Conservation (phyloP, 176 grass and related monocot species). For the Bolboschoenus planiculmis region DNA sequence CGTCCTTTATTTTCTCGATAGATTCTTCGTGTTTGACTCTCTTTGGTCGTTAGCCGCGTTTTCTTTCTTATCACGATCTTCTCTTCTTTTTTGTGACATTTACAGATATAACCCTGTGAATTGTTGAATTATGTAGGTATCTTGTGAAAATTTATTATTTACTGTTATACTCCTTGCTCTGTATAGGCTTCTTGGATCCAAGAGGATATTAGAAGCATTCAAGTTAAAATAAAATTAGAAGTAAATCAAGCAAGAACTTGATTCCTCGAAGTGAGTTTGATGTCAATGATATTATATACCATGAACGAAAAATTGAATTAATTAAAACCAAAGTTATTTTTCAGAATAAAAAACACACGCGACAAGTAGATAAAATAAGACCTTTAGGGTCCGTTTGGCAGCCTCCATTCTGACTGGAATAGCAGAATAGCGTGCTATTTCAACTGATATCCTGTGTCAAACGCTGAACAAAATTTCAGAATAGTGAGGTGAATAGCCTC, state of each 20-base stretch:
- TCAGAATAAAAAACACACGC: no score
- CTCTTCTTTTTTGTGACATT: neutral
- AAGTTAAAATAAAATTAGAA: neutral
- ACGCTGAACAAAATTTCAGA: no score
- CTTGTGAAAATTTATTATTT: neutral
- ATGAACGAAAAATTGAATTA: no score
- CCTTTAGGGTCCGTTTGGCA: no score
- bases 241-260: neutral
- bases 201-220: neutral
- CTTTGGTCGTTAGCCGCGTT: neutral
- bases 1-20: neutral
- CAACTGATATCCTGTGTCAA: no score
- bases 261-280: neutral
- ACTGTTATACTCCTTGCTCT: neutral
- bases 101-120: neutral
- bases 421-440: no score
- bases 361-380: no score
- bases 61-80: neutral
- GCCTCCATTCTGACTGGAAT: no score
- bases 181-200: neutral
- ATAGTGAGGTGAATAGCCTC: no score
- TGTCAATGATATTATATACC: no score
- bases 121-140: neutral
- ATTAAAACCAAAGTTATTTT: no score
- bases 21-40: neutral